Evolutionary conservation across 1,284 basidiomycete genomes (phyloP), one percentile per base, ranked within the genome.

Genomic region (Puccinia novopanici): DNA sequence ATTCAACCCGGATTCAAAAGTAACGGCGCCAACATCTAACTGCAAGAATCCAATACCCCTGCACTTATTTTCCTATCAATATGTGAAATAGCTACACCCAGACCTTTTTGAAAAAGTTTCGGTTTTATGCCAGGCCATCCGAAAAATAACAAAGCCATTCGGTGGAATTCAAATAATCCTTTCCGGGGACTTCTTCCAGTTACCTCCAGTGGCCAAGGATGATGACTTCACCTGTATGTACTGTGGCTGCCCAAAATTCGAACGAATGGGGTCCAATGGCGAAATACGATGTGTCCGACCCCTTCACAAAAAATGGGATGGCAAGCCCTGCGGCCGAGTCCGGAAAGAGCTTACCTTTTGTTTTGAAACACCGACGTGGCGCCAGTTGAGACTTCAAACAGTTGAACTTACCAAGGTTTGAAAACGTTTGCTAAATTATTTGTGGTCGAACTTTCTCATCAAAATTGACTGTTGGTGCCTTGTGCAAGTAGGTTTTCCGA

Each of bases 401-500:
- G 48, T 67, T 5, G 63, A 67, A 48, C 63, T 67, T 27, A 67
- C 63, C n/a, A 40, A 78, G 76, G 76, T 78, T 42, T 70, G 37
- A n/a, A n/a, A 9, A 54, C 15, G 71, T 27, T 65, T 27, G 15
- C 37, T 52, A 12, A 12, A 50, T 13, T 45, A 34, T 8, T 52
- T 17, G 15, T 13, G 5, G 17, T 48, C 22, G n/a, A 61, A 17
- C 40, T 6, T 22, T 52, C 40, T 65, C 3, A 48, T 22, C 24
- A 24, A 77, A 15, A 59, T 37, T 40, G n/a, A n/a, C 37, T 27
- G 19, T 45, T 19, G n/a, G 19, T 52, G 30, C 13, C 34, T 42
- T 59, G 19, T 63, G 19, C 24, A 45, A 4, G n/a, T 12, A 83
- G 82, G 83, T 84, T 27, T 84, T 83, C 68, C 82, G 83, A 12